Conservation (phyloP, 352 stramenopile species). For the Pythium plurisporium region DNA sequence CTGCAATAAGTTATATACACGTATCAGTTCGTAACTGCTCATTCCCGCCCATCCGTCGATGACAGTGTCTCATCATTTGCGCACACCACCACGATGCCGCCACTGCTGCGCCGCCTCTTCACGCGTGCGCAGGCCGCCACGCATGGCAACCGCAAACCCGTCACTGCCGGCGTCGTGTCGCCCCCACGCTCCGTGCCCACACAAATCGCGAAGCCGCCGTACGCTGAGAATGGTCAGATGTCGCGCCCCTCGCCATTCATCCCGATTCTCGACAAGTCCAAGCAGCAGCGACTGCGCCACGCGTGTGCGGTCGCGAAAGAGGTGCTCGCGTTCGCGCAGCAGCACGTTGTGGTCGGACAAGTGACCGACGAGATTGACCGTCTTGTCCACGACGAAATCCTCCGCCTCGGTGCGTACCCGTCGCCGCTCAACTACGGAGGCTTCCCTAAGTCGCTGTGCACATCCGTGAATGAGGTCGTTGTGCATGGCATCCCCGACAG, state of each 20-base stretch:
- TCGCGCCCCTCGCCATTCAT: constrained; percentile 70
- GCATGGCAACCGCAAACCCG: constrained; percentile 26
- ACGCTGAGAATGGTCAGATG: constrained; percentile 57
- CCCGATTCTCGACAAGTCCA: constrained; percentile 60
- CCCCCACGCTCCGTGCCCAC: constrained; percentile 43
- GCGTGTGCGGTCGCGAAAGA: constrained; percentile 74
- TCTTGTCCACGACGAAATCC: constrained; percentile 89
- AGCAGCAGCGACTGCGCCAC: constrained; percentile 62
- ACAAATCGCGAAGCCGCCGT: constrained; percentile 56
- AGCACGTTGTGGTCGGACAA: constrained; percentile 72
- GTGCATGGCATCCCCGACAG: constrained; percentile 97
- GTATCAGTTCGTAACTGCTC: not conserved
- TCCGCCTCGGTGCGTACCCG: constrained; percentile 81
- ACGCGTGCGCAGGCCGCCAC: constrained; percentile 17
- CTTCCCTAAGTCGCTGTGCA: constrained; percentile 95
- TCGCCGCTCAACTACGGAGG: constrained; percentile 92
- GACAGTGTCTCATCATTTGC: not conserved
- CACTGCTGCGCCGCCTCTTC: constrained; percentile 29
- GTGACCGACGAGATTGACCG: constrained; percentile 94
- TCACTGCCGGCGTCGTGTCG: constrained; percentile 47
- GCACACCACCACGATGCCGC: not conserved
- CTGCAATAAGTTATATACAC: constrained; percentile 6
- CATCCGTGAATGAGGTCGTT: constrained; percentile 96
- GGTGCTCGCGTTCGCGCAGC: constrained; percentile 71
- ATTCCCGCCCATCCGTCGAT: not conserved